Conservation (phyloP, 2,329 filamentous ascomycete genomes). For the Fusarium austroafricanum region DNA sequence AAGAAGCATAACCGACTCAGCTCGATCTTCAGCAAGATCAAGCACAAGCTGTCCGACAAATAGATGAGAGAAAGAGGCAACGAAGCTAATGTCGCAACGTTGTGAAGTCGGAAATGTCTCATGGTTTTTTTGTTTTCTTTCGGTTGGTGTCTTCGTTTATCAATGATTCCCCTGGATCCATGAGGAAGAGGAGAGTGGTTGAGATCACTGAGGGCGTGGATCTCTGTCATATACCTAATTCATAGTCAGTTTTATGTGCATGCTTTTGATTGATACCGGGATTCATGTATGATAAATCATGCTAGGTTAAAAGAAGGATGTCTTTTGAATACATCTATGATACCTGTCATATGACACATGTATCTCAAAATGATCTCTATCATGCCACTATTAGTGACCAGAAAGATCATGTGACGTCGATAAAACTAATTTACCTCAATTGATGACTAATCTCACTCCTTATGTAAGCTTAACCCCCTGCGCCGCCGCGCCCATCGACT, state of each 20-base stretch:
- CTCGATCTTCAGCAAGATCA: conserved; percentile 69
- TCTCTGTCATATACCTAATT: conserved; percentile 53
- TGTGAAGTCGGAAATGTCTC: conserved; percentile 42
- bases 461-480: conserved; percentile 21
- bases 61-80: conserved; percentile 38
- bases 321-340: conserved; percentile 24
- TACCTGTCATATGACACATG: not conserved
- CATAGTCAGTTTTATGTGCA: conserved; percentile 46
- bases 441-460: conserved; percentile 34
- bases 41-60: conserved; percentile 57
- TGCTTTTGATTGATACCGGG: conserved; percentile 44
- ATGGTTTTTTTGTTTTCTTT: conserved; percentile 45
- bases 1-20: conserved; percentile 77
- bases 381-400: not conserved
- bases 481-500: conserved; percentile 35
- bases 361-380: not conserved
- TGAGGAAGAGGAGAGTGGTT: conserved; percentile 49
- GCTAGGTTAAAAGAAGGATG: conserved; percentile 27
- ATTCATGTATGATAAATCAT: conserved; percentile 41
- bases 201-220: conserved; percentile 47
- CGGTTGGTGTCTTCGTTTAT: conserved; percentile 53
- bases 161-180: conserved; percentile 56
- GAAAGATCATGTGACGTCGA: conserved; percentile 16
- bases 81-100: conserved; percentile 44
- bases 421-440: not conserved